These are phyloP conservation scores for Pontederia crassipes DNA, from an alignment of 176 grass and related monocot genomes.

Conservation along the genomic window DNA sequence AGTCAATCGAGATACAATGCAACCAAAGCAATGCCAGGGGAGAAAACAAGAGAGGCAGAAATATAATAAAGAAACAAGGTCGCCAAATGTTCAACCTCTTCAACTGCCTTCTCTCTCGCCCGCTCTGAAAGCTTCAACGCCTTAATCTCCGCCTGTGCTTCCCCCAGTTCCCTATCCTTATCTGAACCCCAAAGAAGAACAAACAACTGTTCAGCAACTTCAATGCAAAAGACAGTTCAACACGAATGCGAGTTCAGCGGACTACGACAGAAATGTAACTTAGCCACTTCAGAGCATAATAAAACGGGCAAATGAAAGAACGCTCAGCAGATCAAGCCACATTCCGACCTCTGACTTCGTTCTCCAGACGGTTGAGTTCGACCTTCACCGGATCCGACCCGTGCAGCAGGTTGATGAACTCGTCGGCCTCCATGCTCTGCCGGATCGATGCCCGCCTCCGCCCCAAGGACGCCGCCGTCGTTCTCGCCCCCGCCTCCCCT, in stretches of 20 bases:
- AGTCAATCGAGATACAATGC: not conserved
- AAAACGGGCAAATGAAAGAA: not conserved
- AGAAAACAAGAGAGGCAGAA: too few relatives aligned
- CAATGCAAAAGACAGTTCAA: not conserved
- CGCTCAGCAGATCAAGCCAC: slow-evolving; percentile 10
- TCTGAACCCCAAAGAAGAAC: not conserved
- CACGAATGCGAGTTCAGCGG: too few relatives aligned
- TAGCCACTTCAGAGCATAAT: not conserved
- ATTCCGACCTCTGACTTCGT: slow-evolving; percentile 88
- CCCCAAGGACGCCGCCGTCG: slow-evolving; percentile 16
- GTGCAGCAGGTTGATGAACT: slow-evolving; percentile 80
- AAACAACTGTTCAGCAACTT: not conserved
- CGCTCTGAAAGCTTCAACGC: slow-evolving; percentile 20
- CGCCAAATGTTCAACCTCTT: not conserved
- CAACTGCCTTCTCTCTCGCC: slow-evolving; percentile 20
- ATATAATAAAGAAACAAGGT: not conserved
- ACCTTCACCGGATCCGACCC: slow-evolving; percentile 98
- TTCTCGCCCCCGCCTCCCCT: slow-evolving; percentile 2
- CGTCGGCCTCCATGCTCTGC: slow-evolving; percentile 60
- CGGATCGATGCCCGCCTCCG: slow-evolving; percentile 31
- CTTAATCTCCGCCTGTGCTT: slow-evolving; percentile 21
- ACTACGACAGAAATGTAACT: too few relatives aligned
- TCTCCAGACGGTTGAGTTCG: slow-evolving; percentile 92
- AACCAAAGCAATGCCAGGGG: not conserved
- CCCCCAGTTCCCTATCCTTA: slow-evolving; percentile 15